A percentile compares a stretch with the other conserved stretches of the same genome.
phyloP scores from a whole-genome alignment of 768 basidiomycete species.

The Lentinula raphanica region DNA sequence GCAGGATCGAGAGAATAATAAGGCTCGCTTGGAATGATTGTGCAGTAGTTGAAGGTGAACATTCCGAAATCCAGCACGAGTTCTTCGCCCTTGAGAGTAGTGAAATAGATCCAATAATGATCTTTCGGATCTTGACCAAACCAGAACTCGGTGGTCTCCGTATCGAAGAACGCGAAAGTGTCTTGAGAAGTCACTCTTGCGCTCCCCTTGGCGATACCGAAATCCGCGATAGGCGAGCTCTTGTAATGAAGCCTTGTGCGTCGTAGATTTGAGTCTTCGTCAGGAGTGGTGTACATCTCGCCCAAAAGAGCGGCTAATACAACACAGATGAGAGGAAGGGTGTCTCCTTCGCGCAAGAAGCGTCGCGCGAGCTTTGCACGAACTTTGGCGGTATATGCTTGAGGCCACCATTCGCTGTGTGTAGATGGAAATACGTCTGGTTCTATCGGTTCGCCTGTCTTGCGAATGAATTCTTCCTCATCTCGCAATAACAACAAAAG shows the following conservation, averaged over 20 bases:
- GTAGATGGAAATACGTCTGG: too few relatives aligned
- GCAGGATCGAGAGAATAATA: too few relatives aligned
- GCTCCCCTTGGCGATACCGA: slow-evolving; percentile 36
- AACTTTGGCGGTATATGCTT: slow-evolving; percentile 18
- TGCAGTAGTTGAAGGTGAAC: too few relatives aligned
- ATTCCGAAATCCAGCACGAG: too few relatives aligned
- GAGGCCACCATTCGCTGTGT: slow-evolving; percentile 24
- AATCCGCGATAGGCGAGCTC: slow-evolving; percentile 37
- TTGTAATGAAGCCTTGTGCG: slow-evolving; percentile 32
- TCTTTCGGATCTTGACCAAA: background rate
- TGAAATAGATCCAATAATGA: too few relatives aligned
- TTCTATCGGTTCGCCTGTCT: too few relatives aligned
- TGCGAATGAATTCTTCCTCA: background rate
- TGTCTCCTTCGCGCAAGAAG: too few relatives aligned
- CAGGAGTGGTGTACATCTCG: slow-evolving; percentile 13
- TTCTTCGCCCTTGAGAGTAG: too few relatives aligned
- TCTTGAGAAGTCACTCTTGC: slow-evolving; percentile 29
- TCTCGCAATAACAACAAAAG: background rate
- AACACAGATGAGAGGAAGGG: slow-evolving; percentile 28
- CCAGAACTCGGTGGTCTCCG: background rate
- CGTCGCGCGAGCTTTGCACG: slow-evolving; percentile 27
- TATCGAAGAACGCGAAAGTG: slow-evolving; percentile 28
- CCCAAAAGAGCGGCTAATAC: slow-evolving; percentile 29
- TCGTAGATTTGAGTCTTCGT: background rate
- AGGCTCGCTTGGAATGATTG: too few relatives aligned